A percentile compares a stretch with the other conserved stretches of the same genome.
These are phyloP conservation scores for Boletus austroedulis DNA, from an alignment of 1,284 basidiomycete species.

Conservation along the genomic window DNA sequence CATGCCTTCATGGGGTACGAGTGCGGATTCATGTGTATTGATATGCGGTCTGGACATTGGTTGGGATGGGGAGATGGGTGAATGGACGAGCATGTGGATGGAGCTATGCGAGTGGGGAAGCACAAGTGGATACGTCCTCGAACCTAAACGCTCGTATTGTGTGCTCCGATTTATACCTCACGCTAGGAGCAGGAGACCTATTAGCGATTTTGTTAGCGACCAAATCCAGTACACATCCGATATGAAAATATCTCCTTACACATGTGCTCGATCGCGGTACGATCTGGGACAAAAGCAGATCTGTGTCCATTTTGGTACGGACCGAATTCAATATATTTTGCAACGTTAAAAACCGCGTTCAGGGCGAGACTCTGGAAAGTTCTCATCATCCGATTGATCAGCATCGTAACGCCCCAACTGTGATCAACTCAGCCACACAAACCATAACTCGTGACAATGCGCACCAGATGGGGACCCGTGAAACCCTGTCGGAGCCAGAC, in stretches of 20 bases:
- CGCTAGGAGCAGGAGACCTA: conserved; percentile 29
- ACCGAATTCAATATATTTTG: conserved; percentile 20
- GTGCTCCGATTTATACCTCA: conserved; percentile 34
- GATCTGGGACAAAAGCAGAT: conserved; percentile 29
- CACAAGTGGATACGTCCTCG: conserved; percentile 20
- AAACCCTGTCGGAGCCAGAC: conserved; percentile 18
- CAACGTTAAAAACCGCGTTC: conserved; percentile 15
- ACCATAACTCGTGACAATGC: conserved; percentile 16
- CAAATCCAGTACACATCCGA: conserved; percentile 36
- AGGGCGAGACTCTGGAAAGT: conserved; percentile 14
- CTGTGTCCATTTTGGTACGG: conserved; percentile 28
- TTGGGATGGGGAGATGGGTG: conserved; percentile 36
- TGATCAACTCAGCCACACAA: conserved; percentile 17
- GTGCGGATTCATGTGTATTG: conserved; percentile 52
- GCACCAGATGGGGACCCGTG: conserved; percentile 18
- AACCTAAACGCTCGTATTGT: conserved; percentile 21
- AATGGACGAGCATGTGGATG: conserved; percentile 14
- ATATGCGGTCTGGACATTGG: conserved; percentile 54
- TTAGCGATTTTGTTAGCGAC: conserved; percentile 28
- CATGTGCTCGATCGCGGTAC: conserved; percentile 35
- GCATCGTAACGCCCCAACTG: conserved; percentile 15
- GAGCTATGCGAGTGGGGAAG: conserved; percentile 9
- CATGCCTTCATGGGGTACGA: conserved; percentile 43
- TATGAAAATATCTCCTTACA: conserved; percentile 36
- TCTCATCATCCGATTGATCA: conserved; percentile 24